Evolutionary conservation across 2,329 filamentous ascomycete genomes (phyloP).

Genomic region (Aspergillus alliaceus): DNA sequence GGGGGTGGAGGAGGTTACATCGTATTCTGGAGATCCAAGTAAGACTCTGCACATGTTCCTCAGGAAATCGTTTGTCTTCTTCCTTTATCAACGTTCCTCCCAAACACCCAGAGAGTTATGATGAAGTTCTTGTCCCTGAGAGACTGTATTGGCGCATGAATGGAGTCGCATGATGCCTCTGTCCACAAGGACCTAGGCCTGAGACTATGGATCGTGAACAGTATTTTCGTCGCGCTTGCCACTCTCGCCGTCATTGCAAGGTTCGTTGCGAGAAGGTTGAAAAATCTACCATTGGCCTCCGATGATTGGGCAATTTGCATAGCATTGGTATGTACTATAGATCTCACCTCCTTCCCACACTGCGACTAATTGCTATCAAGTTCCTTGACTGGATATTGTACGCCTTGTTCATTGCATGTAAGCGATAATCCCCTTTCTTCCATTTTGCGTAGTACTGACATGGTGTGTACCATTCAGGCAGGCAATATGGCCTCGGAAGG

Average conservation of each 20-base stretch:
- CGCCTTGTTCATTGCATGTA: neutral
- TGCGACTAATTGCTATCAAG: neutral
- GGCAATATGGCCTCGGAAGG: neutral
- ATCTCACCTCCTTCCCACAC: no score
- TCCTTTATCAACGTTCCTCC: no score
- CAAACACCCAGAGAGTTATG: no score
- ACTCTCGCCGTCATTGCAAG: neutral
- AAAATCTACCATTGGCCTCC: neutral
- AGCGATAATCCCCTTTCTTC: neutral
- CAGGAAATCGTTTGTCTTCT: no score
- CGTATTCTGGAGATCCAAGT: no score
- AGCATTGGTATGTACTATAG: neutral
- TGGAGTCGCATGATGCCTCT: neutral
- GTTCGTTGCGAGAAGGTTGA: conserved; percentile 1
- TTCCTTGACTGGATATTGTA: neutral
- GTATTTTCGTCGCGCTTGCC: neutral
- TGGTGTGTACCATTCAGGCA: neutral
- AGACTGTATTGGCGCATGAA: neutral
- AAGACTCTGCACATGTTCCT: no score
- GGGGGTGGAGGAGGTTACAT: no score
- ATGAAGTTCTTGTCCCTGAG: no score
- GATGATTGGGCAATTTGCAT: conserved; percentile 1
- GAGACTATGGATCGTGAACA: conserved; percentile 1
- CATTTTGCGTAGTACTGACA: neutral
- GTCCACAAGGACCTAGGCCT: neutral